Conservation (phyloP, 176 grass and related monocot genomes). For the Rhipidocladum racemiflorum region DNA sequence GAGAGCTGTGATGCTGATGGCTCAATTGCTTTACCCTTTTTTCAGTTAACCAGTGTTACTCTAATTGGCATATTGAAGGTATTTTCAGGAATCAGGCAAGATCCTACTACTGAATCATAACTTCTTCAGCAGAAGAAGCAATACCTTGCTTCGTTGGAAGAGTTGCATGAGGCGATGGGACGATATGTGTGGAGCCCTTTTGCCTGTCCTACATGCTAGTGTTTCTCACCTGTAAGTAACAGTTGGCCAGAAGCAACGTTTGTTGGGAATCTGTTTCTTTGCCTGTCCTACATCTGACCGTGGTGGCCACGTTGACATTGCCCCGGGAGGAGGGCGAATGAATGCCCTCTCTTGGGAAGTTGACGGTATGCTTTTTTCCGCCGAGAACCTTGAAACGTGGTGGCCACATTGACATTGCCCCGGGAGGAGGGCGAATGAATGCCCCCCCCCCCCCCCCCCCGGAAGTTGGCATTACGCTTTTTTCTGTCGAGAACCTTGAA, state of each 20-base stretch:
- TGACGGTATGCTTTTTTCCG: background rate
- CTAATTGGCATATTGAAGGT: background rate
- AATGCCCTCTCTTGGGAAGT: background rate
- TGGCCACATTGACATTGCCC: too few species aligned
- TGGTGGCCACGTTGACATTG: background rate
- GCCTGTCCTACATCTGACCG: too few species aligned
- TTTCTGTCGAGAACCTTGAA: too few species aligned
- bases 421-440: too few species aligned
- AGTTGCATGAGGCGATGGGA: background rate
- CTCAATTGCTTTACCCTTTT: background rate
- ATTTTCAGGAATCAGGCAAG: background rate
- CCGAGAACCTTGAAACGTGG: background rate
- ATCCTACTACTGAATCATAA: background rate
- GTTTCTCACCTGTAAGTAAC: background rate
- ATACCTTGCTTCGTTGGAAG: constrained; percentile 40
- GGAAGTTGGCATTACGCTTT: too few species aligned
- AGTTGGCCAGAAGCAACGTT: background rate
- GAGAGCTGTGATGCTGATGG: background rate
- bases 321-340: too few species aligned
- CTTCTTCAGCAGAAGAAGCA: background rate
- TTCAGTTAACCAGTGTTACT: background rate
- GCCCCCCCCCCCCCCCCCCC: too few species aligned
- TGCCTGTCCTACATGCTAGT: background rate
- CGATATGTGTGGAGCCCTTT: background rate
- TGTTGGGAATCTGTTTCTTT: constrained; percentile 8